phyloP scores from a whole-genome alignment of 2,329 filamentous ascomycete genomes.

The Magnaporthales sp. region DNA sequence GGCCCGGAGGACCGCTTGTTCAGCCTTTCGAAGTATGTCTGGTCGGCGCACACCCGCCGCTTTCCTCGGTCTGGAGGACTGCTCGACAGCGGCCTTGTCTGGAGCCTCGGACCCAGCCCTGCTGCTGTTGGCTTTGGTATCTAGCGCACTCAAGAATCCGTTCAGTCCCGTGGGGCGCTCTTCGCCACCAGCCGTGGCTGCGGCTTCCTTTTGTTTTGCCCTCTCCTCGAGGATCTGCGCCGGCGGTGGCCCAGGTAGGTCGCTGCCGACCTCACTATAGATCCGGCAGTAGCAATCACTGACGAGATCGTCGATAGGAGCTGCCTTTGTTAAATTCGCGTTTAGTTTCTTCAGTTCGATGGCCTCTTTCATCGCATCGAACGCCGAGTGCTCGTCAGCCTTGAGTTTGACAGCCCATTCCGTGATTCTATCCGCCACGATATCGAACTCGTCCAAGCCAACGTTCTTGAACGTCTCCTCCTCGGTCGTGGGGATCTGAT shows the following conservation, averaged over 20 bases:
- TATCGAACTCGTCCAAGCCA: slow-evolving; percentile 47
- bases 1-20: slow-evolving; percentile 44
- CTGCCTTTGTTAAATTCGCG: slow-evolving; percentile 75
- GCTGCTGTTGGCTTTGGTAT: slow-evolving; percentile 3
- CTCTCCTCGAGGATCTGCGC: slow-evolving; percentile 37
- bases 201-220: slow-evolving; percentile 25
- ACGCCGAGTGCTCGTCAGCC: slow-evolving; percentile 30
- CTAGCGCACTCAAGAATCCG: slow-evolving; percentile 5
- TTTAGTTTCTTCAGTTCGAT: slow-evolving; percentile 66
- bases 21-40: slow-evolving; percentile 53
- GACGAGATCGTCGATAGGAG: slow-evolving; percentile 85
- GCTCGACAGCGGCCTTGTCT: slow-evolving; percentile 25
- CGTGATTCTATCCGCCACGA: slow-evolving; percentile 42
- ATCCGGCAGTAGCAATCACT: slow-evolving; percentile 79
- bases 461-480: slow-evolving; percentile 49
- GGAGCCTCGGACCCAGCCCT: slow-evolving; percentile 14
- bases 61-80: slow-evolving; percentile 26
- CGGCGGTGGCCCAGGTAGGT: slow-evolving; percentile 42
- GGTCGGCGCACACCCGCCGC: slow-evolving; percentile 40
- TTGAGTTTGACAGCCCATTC: slow-evolving; percentile 40
- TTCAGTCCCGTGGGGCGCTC: slow-evolving; percentile 12
- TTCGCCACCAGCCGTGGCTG: slow-evolving; percentile 23
- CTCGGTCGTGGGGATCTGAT: slow-evolving; percentile 32
- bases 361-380: slow-evolving; percentile 47
- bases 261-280: slow-evolving; percentile 57